These are phyloP conservation scores for Corymbia citriodora DNA, from an alignment of 441 rosid genomes.

Conservation along the genomic window DNA sequence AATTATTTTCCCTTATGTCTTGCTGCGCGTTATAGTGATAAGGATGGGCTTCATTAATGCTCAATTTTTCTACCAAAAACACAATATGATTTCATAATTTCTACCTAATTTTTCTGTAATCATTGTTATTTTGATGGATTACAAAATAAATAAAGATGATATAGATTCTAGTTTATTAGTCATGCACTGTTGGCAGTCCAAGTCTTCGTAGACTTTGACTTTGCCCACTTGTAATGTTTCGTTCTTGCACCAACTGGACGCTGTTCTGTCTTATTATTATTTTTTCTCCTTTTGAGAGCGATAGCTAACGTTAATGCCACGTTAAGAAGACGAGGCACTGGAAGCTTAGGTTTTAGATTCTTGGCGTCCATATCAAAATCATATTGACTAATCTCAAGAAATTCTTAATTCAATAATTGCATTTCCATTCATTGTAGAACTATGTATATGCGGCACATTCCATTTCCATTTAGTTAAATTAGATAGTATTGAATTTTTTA, in stretches of 20 bases:
- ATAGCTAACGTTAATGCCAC: no score
- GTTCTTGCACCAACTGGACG: not conserved
- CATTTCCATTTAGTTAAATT: no score
- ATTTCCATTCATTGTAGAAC: no score
- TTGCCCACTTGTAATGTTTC: not conserved
- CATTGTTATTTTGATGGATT: no score
- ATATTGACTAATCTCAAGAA: not conserved
- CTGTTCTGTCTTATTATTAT: accelerated
- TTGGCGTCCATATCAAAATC: accelerated
- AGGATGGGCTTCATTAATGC: no score
- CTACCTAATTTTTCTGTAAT: no score
- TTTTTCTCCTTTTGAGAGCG: not conserved
- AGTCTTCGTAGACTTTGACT: not conserved
- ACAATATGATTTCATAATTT: no score
- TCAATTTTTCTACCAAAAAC: no score
- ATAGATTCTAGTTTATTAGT: not conserved
- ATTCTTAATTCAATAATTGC: no score
- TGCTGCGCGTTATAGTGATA: no score
- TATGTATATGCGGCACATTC: not conserved
- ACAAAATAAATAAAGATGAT: no score
- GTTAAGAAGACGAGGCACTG: accelerated
- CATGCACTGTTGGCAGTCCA: not conserved
- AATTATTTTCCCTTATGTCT: no score
- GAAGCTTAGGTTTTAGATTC: not conserved
- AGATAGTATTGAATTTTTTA: not conserved